phyloP scores from a whole-genome alignment of 495 filamentous ascomycete genomes.

The Amphirosellinia nigrospora region DNA sequence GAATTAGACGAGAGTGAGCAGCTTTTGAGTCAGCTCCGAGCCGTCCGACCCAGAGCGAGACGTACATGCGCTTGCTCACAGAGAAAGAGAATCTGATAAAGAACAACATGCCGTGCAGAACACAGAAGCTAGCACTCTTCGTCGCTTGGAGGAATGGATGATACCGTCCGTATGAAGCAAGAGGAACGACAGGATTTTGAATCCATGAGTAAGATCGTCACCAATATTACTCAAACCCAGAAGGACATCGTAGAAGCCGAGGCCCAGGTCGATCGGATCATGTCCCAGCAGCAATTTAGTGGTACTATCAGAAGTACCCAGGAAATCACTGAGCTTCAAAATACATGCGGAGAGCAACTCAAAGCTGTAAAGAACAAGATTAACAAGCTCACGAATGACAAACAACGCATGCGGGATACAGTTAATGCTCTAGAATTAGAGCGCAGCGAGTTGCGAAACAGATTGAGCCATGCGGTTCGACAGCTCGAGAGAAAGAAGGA shows the following conservation, averaged over 20 bases:
- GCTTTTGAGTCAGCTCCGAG: conserved; percentile 62
- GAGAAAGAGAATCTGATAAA: conserved; percentile 74
- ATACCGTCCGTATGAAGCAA: conserved; percentile 64
- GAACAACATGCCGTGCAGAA: conserved; percentile 62
- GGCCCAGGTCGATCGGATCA: conserved; percentile 71
- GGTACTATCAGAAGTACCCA: conserved; percentile 71
- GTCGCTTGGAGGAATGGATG: conserved; percentile 76
- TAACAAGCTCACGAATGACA: conserved; percentile 67
- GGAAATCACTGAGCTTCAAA: conserved; percentile 81
- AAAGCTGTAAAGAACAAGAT: conserved; percentile 66
- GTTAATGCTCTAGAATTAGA: conserved; percentile 75
- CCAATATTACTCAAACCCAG: conserved; percentile 73
- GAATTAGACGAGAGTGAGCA: conserved; percentile 59
- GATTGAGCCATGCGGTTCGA: conserved; percentile 69
- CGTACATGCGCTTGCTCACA: conserved; percentile 67
- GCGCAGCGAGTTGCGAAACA: conserved; percentile 69
- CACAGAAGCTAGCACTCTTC: conserved; percentile 65
- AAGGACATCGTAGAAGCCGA: conserved; percentile 73
- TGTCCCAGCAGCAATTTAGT: conserved; percentile 71
- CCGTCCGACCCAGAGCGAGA: conserved; percentile 73
- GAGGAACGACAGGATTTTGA: conserved; percentile 77
- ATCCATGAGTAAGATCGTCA: conserved; percentile 73
- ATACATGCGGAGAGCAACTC: conserved; percentile 68
- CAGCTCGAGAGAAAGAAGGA: conserved; percentile 79
- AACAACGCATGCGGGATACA: conserved; percentile 70